phyloP scores from a whole-genome alignment of 2,329 filamentous ascomycete species.

The Venturia aucupariae region DNA sequence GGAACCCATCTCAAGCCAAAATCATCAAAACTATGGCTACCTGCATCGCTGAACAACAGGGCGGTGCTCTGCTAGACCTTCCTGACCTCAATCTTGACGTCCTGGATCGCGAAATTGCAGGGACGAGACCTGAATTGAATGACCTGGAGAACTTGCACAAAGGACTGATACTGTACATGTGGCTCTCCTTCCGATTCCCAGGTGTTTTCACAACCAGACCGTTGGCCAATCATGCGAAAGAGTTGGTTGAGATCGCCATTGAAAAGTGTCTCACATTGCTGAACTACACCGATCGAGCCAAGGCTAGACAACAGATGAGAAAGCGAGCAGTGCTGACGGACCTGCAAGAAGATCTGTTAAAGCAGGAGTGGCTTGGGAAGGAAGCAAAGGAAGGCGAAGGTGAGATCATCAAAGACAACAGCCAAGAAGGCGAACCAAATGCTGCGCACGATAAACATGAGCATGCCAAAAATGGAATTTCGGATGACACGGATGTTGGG shows the following conservation, averaged over 20 bases:
- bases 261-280: conserved; percentile 29
- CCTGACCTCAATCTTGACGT: conserved; percentile 60
- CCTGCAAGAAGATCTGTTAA: neutral
- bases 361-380: neutral
- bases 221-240: conserved; percentile 71
- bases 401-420: neutral
- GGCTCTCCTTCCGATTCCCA: conserved; percentile 83
- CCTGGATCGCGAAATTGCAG: conserved; percentile 49
- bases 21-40: conserved; percentile 57
- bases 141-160: conserved; percentile 72
- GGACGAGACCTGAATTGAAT: conserved; percentile 49
- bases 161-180: conserved; percentile 75
- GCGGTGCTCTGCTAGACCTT: conserved; percentile 64
- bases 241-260: conserved; percentile 67
- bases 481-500: neutral
- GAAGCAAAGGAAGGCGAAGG: neutral
- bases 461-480: neutral
- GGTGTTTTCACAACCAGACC: conserved; percentile 68
- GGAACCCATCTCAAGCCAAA: conserved; percentile 37
- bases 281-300: neutral
- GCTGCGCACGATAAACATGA: neutral
- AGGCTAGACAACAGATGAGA: neutral
- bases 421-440: neutral
- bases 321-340: neutral
- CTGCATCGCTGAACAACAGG: conserved; percentile 58